These are phyloP conservation scores for Capsicum pubescens DNA, from an alignment of 257 asterid genomes.

Conservation along the genomic window DNA sequence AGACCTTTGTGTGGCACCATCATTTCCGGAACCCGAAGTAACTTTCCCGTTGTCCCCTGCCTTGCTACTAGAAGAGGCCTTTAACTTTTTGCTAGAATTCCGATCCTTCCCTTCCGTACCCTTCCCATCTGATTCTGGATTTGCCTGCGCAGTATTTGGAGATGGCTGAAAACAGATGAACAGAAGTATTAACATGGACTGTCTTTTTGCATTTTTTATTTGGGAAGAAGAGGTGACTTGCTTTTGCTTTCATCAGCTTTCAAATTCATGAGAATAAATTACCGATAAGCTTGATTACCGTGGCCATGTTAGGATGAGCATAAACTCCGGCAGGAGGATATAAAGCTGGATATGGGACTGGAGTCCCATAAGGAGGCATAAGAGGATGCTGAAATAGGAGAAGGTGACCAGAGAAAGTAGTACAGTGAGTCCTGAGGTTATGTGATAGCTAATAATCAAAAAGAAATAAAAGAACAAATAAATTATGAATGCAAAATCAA, in stretches of 20 bases:
- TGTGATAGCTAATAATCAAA: constrained; percentile 3
- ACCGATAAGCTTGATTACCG: constrained; percentile 52
- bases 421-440: neutral
- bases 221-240: constrained; percentile 7
- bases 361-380: constrained; percentile 97
- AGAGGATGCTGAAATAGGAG: constrained; percentile 73
- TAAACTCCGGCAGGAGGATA: constrained; percentile 92
- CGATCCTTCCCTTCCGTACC: constrained; percentile 66
- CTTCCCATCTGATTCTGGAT: constrained; percentile 67
- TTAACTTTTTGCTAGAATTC: constrained; percentile 58
- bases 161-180: constrained; percentile 39
- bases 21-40: constrained; percentile 87
- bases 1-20: constrained; percentile 85
- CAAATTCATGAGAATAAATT: neutral
- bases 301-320: constrained; percentile 85
- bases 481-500: constrained; percentile 22
- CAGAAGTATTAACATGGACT: constrained; percentile 22
- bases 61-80: constrained; percentile 59
- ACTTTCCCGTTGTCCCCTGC: constrained; percentile 65
- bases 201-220: neutral
- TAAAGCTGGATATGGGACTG: constrained; percentile 91
- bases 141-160: constrained; percentile 54
- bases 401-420: constrained; percentile 3
- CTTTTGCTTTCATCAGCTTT: constrained; percentile 24
- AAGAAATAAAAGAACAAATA: constrained; percentile 25